Percentiles rank a stretch among this genome's conserved stretches.
These are phyloP conservation scores for Daldinia vernicosa DNA, from an alignment of 495 filamentous ascomycete species.

Conservation along the genomic window DNA sequence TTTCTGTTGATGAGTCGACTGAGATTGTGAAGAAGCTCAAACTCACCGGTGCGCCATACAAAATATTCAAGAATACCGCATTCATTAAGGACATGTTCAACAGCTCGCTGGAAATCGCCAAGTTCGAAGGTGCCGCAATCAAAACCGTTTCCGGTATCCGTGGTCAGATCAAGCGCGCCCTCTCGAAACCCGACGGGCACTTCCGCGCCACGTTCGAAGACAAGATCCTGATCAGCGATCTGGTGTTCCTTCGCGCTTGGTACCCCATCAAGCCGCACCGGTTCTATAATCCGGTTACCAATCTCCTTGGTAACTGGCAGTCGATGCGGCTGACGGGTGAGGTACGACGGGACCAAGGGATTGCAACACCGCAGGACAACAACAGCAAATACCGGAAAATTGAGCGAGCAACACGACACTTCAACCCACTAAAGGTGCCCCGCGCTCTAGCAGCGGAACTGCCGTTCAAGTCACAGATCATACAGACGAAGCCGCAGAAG, in stretches of 20 bases:
- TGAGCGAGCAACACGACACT: slow-evolving; percentile 81
- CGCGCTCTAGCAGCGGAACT: slow-evolving; percentile 83
- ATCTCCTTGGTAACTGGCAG: slow-evolving; percentile 83
- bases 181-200: slow-evolving; percentile 90
- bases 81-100: slow-evolving; percentile 99
- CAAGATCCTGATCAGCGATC: slow-evolving; percentile 95
- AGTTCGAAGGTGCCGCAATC: slow-evolving; percentile 96
- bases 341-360: slow-evolving; percentile 77
- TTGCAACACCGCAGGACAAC: slow-evolving; percentile 78
- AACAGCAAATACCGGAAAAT: slow-evolving; percentile 86
- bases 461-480: slow-evolving; percentile 92
- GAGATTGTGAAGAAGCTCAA: slow-evolving; percentile 99
- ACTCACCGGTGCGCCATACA: slow-evolving; percentile 87
- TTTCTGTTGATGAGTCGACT: slow-evolving; percentile 89
- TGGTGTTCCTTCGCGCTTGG: slow-evolving; percentile 95
- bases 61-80: slow-evolving; percentile 99
- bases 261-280: slow-evolving; percentile 92
- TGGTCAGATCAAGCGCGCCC: slow-evolving; percentile 93
- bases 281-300: slow-evolving; percentile 97
- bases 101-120: slow-evolving; percentile 89
- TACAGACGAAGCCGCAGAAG: slow-evolving; percentile 78
- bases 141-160: slow-evolving; percentile 94
- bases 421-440: slow-evolving; percentile 93
- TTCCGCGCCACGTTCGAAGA: slow-evolving; percentile 98
- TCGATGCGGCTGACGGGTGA: slow-evolving; percentile 95